A percentile compares a stretch with the other conserved stretches of the same genome.
Evolutionary conservation across 305 asterid species (phyloP).

Genomic region (Fraxinus floribunda): DNA sequence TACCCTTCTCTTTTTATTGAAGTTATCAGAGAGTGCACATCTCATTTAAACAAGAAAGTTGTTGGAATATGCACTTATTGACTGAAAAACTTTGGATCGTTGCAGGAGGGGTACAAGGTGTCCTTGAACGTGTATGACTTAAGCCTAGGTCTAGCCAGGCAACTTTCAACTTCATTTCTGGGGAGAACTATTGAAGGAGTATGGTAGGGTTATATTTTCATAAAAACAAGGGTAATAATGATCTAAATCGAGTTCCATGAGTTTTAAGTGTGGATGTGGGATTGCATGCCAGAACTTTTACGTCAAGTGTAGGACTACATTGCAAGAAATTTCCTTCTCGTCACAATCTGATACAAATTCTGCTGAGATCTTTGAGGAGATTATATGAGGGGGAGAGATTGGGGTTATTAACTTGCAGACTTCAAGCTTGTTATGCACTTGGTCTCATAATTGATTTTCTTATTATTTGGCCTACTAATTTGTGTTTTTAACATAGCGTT

Average conservation of each 20-base stretch:
- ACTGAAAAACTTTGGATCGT: neutral
- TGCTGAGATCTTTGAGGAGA: neutral
- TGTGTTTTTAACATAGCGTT: neutral
- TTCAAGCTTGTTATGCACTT: neutral
- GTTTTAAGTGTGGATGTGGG: neutral
- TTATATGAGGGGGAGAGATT: neutral
- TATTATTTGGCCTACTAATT: neutral
- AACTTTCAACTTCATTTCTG: slow-evolving; percentile 69
- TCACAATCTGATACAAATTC: neutral
- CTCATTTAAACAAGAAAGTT: neutral
- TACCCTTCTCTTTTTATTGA: neutral
- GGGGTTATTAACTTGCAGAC: neutral
- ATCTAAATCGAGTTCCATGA: neutral
- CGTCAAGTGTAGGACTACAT: neutral
- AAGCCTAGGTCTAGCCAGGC: slow-evolving; percentile 94
- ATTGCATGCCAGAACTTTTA: neutral
- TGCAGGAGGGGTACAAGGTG: slow-evolving; percentile 76
- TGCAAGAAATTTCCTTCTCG: neutral
- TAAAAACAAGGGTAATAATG: neutral
- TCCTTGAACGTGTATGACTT: slow-evolving; percentile 79
- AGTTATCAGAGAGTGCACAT: neutral
- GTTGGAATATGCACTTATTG: neutral
- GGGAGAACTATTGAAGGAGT: slow-evolving; percentile 88
- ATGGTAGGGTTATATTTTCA: slow-evolving; percentile 51
- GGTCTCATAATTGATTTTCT: neutral